phyloP scores from a whole-genome alignment of 352 stramenopile genomes.

The Pythium inflatum region DNA sequence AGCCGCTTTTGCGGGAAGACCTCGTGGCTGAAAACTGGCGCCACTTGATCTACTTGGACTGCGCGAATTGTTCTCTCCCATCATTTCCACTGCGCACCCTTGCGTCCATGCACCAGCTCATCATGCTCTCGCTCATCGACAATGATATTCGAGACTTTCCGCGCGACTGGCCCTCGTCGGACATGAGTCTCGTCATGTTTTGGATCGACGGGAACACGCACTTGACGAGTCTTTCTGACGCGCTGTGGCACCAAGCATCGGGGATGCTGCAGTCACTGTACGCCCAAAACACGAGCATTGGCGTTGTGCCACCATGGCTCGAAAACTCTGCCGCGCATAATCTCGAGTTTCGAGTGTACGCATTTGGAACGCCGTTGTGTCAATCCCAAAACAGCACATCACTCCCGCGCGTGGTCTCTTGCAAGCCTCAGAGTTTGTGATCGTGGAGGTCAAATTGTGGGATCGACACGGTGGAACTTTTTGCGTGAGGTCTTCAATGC shows the following conservation, averaged over 20 bases:
- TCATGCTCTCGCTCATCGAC: not conserved
- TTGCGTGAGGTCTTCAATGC: too few relatives aligned
- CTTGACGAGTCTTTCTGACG: not conserved
- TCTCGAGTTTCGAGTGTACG: too few relatives aligned
- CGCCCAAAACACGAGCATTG: too few relatives aligned
- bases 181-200: constrained; percentile 1
- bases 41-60: not conserved
- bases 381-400: too few relatives aligned
- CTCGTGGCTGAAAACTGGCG: constrained; percentile 14
- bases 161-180: not conserved
- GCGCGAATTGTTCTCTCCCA: not conserved
- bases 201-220: constrained; percentile 1
- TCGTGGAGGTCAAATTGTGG: too few relatives aligned
- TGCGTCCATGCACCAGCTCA: not conserved
- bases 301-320: too few relatives aligned
- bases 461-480: too few relatives aligned
- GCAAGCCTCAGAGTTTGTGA: too few relatives aligned
- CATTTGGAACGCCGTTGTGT: too few relatives aligned
- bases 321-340: too few relatives aligned
- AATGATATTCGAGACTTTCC: constrained; percentile 14
- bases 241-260: constrained; percentile 9
- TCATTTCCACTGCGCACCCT: not conserved
- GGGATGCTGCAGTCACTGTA: too few relatives aligned
- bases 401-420: too few relatives aligned
- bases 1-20: not conserved